Percentiles rank a stretch among this genome's conserved stretches.
Evolutionary conservation across 2,329 filamentous ascomycete genomes (phyloP).

Genomic region (Ciborinia camelliae): DNA sequence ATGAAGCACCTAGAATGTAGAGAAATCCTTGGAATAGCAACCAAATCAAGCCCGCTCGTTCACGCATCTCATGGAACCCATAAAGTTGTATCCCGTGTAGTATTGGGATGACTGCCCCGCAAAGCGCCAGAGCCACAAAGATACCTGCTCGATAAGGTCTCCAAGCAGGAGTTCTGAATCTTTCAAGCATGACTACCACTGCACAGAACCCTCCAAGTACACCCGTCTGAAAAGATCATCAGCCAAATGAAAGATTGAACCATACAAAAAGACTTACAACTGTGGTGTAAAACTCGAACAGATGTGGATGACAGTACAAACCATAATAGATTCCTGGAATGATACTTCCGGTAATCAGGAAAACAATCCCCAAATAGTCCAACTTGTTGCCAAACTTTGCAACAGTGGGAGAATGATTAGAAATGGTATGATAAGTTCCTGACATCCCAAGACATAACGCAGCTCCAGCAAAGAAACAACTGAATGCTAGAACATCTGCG

Average conservation of each 20-base stretch:
- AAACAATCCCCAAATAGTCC: slow-evolving; percentile 92
- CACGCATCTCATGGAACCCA: slow-evolving; percentile 62
- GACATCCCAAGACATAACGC: slow-evolving; percentile 74
- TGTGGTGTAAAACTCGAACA: slow-evolving; percentile 70
- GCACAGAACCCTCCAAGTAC: slow-evolving; percentile 73
- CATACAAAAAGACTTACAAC: slow-evolving; percentile 10
- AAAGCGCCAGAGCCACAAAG: slow-evolving; percentile 85
- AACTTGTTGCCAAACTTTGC: slow-evolving; percentile 85
- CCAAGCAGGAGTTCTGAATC: slow-evolving; percentile 79
- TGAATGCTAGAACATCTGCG: slow-evolving; percentile 68
- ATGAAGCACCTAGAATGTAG: slow-evolving; percentile 79
- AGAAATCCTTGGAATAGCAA: slow-evolving; percentile 74
- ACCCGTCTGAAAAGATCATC: slow-evolving; percentile 58
- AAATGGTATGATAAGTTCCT: slow-evolving; percentile 78
- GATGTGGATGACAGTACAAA: slow-evolving; percentile 64
- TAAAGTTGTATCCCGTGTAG: slow-evolving; percentile 69
- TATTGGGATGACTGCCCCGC: slow-evolving; percentile 72
- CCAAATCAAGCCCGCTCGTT: slow-evolving; percentile 77
- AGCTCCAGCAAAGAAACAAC: slow-evolving; percentile 75
- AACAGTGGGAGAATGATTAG: slow-evolving; percentile 77
- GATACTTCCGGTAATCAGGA: slow-evolving; percentile 86
- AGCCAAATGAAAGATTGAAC: slow-evolving; percentile 3
- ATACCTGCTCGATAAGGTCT: slow-evolving; percentile 81
- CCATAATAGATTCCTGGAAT: slow-evolving; percentile 86
- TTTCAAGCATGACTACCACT: slow-evolving; percentile 72